These are phyloP conservation scores for Lepidium africanum DNA, from an alignment of 345 rosid genomes.

Conservation along the genomic window DNA sequence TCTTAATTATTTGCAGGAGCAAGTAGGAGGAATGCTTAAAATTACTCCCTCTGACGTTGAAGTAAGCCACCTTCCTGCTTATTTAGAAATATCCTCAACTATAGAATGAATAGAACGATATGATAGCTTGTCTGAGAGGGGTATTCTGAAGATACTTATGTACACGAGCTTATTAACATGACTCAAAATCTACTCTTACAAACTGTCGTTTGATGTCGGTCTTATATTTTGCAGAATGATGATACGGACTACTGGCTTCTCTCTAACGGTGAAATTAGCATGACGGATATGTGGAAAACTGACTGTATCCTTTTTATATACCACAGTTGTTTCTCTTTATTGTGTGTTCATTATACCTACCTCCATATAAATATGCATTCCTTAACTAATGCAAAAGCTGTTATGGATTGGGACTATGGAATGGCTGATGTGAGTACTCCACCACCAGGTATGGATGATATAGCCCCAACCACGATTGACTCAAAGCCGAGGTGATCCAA, in stretches of 20 bases:
- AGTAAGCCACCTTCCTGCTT: slow-evolving; percentile 43
- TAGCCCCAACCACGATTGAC: slow-evolving; percentile 32
- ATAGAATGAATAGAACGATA: not conserved
- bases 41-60: slow-evolving; percentile 76
- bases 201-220: not conserved
- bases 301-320: slow-evolving; percentile 66
- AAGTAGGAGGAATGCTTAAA: slow-evolving; percentile 81
- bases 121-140: not conserved
- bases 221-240: slow-evolving; percentile 51
- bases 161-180: not conserved
- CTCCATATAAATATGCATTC: slow-evolving; percentile 13
- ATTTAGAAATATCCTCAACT: not conserved
- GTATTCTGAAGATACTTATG: not conserved
- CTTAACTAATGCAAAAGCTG: slow-evolving; percentile 50
- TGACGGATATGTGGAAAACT: slow-evolving; percentile 89
- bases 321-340: not conserved
- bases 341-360: not conserved
- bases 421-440: slow-evolving; percentile 48
- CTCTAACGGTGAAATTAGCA: slow-evolving; percentile 74
- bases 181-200: not conserved
- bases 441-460: slow-evolving; percentile 39
- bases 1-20: slow-evolving; percentile 58
- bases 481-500: slow-evolving; percentile 34
- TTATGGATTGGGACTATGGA: slow-evolving; percentile 71
- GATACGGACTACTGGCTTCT: slow-evolving; percentile 82